Evolutionary conservation across 495 filamentous ascomycete genomes (phyloP).

Genomic region (Chaetomidium leptoderma): DNA sequence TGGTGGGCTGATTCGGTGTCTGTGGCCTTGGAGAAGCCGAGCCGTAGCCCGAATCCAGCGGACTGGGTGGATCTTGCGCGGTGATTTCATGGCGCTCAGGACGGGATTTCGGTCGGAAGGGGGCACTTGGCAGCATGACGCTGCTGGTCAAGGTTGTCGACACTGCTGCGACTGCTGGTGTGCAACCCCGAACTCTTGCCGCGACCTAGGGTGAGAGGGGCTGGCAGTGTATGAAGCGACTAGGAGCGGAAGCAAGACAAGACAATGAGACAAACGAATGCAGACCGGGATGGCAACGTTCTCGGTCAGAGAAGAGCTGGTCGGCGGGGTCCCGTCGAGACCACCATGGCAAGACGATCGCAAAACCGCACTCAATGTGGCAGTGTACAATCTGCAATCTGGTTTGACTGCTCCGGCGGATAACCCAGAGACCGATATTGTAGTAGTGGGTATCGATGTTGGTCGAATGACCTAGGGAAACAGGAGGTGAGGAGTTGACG

Average conservation of each 20-base stretch:
- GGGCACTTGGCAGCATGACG: slow-evolving; percentile 1
- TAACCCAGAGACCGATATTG: background rate
- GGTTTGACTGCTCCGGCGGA: background rate
- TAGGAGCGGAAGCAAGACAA: background rate
- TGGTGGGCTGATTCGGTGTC: background rate
- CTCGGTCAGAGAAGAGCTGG: background rate
- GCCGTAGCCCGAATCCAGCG: slow-evolving; percentile 30
- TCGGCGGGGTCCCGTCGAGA: background rate
- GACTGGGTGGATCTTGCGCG: slow-evolving; percentile 18
- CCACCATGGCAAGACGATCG: slow-evolving; percentile 4
- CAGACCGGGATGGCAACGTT: background rate
- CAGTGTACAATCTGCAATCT: background rate
- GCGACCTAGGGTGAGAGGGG: background rate
- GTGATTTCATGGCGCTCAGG: slow-evolving; percentile 14
- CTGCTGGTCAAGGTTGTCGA: background rate
- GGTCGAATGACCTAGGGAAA: background rate
- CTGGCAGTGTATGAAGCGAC: background rate
- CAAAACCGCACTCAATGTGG: background rate
- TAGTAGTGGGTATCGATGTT: background rate
- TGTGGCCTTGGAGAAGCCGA: slow-evolving; percentile 16
- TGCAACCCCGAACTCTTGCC: background rate
- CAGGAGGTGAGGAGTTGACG: background rate
- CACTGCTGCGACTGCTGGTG: background rate
- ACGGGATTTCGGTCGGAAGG: slow-evolving; percentile 9
- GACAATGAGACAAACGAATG: slow-evolving; percentile 1